Percentiles rank a stretch among this genome's conserved stretches.
These are phyloP conservation scores for Kurtzmaniella quercitrusa DNA, from an alignment of 1,139 yeast genomes.

Conservation along the genomic window DNA sequence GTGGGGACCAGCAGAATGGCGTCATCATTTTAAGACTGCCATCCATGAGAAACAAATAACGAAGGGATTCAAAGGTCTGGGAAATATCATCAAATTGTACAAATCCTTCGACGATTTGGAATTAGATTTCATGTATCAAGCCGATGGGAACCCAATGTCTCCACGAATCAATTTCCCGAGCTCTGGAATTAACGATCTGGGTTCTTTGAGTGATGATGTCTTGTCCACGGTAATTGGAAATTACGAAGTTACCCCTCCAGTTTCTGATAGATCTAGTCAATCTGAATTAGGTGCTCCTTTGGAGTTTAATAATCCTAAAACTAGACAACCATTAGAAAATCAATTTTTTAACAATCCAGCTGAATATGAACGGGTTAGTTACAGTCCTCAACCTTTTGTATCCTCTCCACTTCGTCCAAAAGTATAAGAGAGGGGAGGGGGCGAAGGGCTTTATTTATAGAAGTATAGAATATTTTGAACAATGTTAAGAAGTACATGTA, in stretches of 20 bases:
- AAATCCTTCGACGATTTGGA: slow-evolving; percentile 18
- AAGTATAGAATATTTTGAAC: not conserved
- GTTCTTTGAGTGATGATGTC: slow-evolving; percentile 6
- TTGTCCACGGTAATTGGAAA: slow-evolving; percentile 10
- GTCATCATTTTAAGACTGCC: slow-evolving; percentile 29
- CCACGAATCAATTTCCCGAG: slow-evolving; percentile 15
- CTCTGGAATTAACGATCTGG: slow-evolving; percentile 3
- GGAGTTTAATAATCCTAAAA: not conserved
- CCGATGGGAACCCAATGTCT: slow-evolving; percentile 13
- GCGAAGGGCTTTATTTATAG: not conserved
- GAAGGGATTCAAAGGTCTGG: slow-evolving; percentile 23
- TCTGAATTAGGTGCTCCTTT: slow-evolving; percentile 1
- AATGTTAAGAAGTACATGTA: not conserved
- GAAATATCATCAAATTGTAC: slow-evolving; percentile 30
- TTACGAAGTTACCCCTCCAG: slow-evolving; percentile 5
- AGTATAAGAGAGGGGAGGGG: too few relatives aligned
- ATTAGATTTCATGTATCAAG: slow-evolving; percentile 14
- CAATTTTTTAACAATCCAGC: not conserved
- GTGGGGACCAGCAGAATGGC: slow-evolving; percentile 43
- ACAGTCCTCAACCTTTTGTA: slow-evolving; percentile 3
- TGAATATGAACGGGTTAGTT: not conserved
- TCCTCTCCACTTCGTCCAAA: slow-evolving; percentile 4
- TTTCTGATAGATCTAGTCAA: not conserved
- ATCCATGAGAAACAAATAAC: slow-evolving; percentile 9
- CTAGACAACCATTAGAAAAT: not conserved